Conservation (phyloP, 169 alveolate species). For the Cryptosporidium baileyi region DNA sequence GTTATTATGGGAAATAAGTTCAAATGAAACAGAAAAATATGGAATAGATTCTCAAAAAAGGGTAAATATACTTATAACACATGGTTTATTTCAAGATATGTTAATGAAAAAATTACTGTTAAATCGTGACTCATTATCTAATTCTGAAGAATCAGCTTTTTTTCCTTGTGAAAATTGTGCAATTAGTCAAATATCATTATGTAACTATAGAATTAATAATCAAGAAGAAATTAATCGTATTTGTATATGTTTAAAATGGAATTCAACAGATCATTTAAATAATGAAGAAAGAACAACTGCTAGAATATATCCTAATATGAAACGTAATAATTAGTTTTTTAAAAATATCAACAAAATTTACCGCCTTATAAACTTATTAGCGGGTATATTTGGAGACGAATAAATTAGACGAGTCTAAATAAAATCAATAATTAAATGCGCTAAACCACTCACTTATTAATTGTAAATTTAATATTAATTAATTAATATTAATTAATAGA, state of each 20-base stretch:
- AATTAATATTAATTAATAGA: too few species aligned
- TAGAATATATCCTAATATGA: slow-evolving; percentile 12
- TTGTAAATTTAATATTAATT: too few species aligned
- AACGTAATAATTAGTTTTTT: not conserved
- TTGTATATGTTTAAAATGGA: slow-evolving; percentile 50
- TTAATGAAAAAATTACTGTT: slow-evolving; percentile 30
- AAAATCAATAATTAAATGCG: not conserved
- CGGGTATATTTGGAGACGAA: slow-evolving; percentile 31
- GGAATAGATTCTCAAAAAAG: slow-evolving; percentile 20
- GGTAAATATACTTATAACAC: slow-evolving; percentile 30
- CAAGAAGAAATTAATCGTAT: not conserved
- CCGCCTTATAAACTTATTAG: not conserved
- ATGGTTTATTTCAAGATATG: slow-evolving; percentile 60
- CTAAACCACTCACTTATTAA: too few species aligned
- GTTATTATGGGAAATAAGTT: slow-evolving; percentile 28
- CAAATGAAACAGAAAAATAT: not conserved
- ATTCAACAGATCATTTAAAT: slow-evolving; percentile 34
- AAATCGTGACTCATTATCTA: not conserved
- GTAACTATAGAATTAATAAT: not conserved
- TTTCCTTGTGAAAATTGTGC: slow-evolving; percentile 65
- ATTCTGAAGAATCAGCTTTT: not conserved
- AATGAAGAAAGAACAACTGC: slow-evolving; percentile 6
- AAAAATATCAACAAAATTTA: not conserved
- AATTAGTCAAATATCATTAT: slow-evolving; percentile 27
- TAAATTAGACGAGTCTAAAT: slow-evolving; percentile 28